Evolutionary conservation across 139 green algal species (phyloP), one percentile per base, ranked within the genome.

Genomic region (Chlamydomonas incerta): DNA sequence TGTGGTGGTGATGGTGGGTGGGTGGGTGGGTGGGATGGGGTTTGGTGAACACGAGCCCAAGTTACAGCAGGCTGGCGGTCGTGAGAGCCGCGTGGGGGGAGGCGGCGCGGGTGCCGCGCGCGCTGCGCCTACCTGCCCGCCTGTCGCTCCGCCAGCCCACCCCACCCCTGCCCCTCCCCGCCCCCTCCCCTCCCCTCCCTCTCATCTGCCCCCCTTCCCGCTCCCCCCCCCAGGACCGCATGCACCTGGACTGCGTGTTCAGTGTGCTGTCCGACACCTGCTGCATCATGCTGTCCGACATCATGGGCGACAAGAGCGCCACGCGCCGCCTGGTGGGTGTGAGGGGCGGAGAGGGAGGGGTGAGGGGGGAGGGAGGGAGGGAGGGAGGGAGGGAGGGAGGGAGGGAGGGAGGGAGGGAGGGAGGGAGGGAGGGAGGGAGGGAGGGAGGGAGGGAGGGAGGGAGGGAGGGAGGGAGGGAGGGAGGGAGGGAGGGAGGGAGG

Each of bases 181-280:
- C 47, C 55, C 0, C 31, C 55, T 31, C 33, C 26, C 72, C 72
- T 13, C 9, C 21, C 55, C 20, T 0, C 52, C 20, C 31, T 23
- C 33, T 18, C 60, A 33, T 18, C 55, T 10, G 8, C 50, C 52
- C 33, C 35, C 71, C 71, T 20, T 13, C 17, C 72, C 18, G 1
- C n/a, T 3, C 50, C 9, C 33, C n/a, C 23, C 6, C 76, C 18
- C 93, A 98, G 94, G 96, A 98, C 87, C 95, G 97, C 88, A 99
- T 99, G 97, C 97, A 99, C 91, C 92, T 99, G 85, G 97, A 99
- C 92, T 99, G 97, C 87, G 94, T 98, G 52, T 99, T 98, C 91
- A 94, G 81, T 72, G 95, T 98, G 63, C 65, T 98, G n/a, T 91
- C 89, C 17, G 90, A 97, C 89, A 88, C 90, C 81, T 94, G 90